Percentiles rank a stretch among this genome's conserved stretches.
Evolutionary conservation across 805 yeast genomes (phyloP).

Genomic region (Kodamaea lidongshanica): DNA sequence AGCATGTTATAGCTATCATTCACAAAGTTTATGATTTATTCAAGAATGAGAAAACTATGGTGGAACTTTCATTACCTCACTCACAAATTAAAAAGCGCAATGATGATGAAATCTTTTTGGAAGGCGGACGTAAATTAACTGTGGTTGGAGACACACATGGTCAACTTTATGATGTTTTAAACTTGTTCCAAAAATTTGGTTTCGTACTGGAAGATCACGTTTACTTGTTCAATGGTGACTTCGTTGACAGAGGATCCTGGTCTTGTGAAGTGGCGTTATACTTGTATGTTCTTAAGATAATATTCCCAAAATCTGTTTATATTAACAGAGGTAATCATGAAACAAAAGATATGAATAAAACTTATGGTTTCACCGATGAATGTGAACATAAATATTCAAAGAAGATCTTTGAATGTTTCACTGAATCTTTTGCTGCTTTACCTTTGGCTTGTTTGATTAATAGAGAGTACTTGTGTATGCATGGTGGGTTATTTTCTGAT

Average conservation of each 20-base stretch:
- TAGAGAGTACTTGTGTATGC: constrained; percentile 78
- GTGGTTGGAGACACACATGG: constrained; percentile 99
- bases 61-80: constrained; percentile 52
- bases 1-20: constrained; percentile 76
- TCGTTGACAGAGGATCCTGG: constrained; percentile 98
- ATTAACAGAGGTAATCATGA: constrained; percentile 96
- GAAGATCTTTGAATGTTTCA: constrained; percentile 71
- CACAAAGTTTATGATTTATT: constrained; percentile 64
- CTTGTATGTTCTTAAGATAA: constrained; percentile 67
- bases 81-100: constrained; percentile 19
- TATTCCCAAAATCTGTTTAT: constrained; percentile 64
- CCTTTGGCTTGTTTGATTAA: constrained; percentile 85
- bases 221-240: constrained; percentile 92
- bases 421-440: constrained; percentile 77
- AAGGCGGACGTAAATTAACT: constrained; percentile 48
- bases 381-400: constrained; percentile 85
- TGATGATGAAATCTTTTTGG: constrained; percentile 21
- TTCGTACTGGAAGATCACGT: constrained; percentile 58
- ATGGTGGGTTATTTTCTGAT: constrained; percentile 88
- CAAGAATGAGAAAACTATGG: constrained; percentile 62
- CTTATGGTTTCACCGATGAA: constrained; percentile 95
- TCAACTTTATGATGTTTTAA: constrained; percentile 84
- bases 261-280: constrained; percentile 91
- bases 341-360: constrained; percentile 92
- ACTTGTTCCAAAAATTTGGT: constrained; percentile 73